Conservation (phyloP, 2,329 filamentous ascomycete species). For the Pseudogymnoascus sp. region DNA sequence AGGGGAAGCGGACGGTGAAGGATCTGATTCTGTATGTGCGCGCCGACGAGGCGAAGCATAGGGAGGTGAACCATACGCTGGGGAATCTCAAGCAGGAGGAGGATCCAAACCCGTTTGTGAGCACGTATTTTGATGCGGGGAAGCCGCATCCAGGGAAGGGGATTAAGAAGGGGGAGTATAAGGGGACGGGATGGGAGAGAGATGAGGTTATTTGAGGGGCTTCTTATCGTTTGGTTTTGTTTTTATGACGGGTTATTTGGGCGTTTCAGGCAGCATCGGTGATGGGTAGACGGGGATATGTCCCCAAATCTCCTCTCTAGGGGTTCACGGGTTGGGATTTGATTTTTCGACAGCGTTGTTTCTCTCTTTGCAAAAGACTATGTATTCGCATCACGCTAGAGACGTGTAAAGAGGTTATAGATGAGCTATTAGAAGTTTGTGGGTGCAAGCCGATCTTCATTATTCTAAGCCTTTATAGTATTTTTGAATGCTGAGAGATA, state of each 20-base stretch:
- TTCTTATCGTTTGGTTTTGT: neutral
- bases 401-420: neutral
- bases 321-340: neutral
- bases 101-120: constrained; percentile 90
- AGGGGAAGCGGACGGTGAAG: constrained; percentile 71
- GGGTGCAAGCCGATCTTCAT: neutral
- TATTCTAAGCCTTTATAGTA: neutral
- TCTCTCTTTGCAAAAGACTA: neutral
- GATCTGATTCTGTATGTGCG: constrained; percentile 84
- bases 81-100: constrained; percentile 75
- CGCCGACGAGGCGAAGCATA: constrained; percentile 80
- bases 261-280: neutral
- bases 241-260: neutral
- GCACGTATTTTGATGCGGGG: constrained; percentile 63
- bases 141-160: constrained; percentile 63
- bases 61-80: constrained; percentile 93
- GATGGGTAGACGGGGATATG: neutral
- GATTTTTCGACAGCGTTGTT: neutral
- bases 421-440: neutral
- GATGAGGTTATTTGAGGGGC: constrained; percentile 58
- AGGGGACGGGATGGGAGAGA: constrained; percentile 72
- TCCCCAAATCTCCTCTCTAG: neutral
- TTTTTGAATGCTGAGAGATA: neutral
- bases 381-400: neutral
- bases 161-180: constrained; percentile 46